A percentile compares a stretch with the other conserved stretches of the same genome.
phyloP scores from a whole-genome alignment of 2,329 filamentous ascomycete genomes.

The Didymella segeticola region DNA sequence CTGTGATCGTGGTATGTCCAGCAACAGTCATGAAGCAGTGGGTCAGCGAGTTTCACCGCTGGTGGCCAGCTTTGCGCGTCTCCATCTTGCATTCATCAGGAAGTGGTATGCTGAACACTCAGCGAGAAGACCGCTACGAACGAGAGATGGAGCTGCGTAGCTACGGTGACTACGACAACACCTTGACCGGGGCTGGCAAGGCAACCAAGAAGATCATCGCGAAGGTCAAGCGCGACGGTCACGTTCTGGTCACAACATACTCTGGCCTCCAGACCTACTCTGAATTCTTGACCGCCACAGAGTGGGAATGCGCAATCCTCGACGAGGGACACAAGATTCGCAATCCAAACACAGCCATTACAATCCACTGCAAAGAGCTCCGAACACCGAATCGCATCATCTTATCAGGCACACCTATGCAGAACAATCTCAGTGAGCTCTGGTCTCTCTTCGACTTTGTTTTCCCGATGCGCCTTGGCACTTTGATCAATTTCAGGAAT shows the following conservation, averaged over 20 bases:
- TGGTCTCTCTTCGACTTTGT: conserved; percentile 99
- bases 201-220: conserved; percentile 82
- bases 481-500: conserved; percentile 85
- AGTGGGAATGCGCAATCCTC: conserved; percentile 93
- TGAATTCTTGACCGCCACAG: conserved; percentile 77
- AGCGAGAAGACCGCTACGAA: conserved; percentile 66
- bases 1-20: conserved; percentile 89
- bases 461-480: conserved; percentile 93
- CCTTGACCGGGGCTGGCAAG: conserved; percentile 64
- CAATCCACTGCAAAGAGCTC: conserved; percentile 92
- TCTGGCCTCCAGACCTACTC: conserved; percentile 93
- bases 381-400: conserved; percentile 90
- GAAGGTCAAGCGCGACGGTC: conserved; percentile 80
- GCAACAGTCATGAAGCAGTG: conserved; percentile 96
- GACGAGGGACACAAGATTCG: conserved; percentile 99
- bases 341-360: conserved; percentile 94
- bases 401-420: conserved; percentile 94
- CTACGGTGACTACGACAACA: conserved; percentile 54
- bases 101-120: conserved; percentile 90
- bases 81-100: conserved; percentile 95
- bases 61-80: conserved; percentile 98
- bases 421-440: conserved; percentile 92
- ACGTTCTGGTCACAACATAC: conserved; percentile 95
- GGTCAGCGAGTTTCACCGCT: conserved; percentile 97
- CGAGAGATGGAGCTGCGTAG: conserved; percentile 60